Evolutionary conservation across 176 grass and related monocot species (phyloP).

Genomic region (Thalia dealbata): DNA sequence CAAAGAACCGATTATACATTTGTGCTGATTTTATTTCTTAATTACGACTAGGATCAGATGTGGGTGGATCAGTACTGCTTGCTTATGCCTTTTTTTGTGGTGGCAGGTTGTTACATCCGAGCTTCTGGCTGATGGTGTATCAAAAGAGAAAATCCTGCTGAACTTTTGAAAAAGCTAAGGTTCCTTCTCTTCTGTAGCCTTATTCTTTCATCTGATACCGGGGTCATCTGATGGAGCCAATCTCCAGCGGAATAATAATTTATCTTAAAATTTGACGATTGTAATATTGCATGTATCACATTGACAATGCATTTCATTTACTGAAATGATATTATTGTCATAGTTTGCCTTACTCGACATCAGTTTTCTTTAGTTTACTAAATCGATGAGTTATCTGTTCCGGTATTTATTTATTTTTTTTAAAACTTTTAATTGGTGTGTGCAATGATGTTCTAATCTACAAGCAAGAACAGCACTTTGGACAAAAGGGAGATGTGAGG

Average conservation of each 20-base stretch:
- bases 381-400: too few relatives aligned
- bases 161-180: neutral
- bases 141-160: constrained; percentile 18
- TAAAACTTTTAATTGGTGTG: too few relatives aligned
- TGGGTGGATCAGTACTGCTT: neutral
- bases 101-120: constrained; percentile 16
- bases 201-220: neutral
- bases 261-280: neutral
- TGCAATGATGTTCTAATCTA: too few relatives aligned
- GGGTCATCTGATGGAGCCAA: neutral
- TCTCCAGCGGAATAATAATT: neutral
- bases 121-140: constrained; percentile 18
- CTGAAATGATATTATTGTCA: too few relatives aligned
- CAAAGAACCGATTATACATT: neutral
- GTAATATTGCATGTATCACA: neutral
- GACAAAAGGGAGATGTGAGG: too few relatives aligned
- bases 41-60: neutral
- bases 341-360: too few relatives aligned
- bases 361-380: too few relatives aligned
- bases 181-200: neutral
- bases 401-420: too few relatives aligned
- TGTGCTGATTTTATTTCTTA: constrained; percentile 8
- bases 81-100: neutral
- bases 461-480: too few relatives aligned
- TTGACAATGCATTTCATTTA: too few relatives aligned